Conservation (phyloP, 352 stramenopile genomes). For the Globisporangium cederbergense region DNA sequence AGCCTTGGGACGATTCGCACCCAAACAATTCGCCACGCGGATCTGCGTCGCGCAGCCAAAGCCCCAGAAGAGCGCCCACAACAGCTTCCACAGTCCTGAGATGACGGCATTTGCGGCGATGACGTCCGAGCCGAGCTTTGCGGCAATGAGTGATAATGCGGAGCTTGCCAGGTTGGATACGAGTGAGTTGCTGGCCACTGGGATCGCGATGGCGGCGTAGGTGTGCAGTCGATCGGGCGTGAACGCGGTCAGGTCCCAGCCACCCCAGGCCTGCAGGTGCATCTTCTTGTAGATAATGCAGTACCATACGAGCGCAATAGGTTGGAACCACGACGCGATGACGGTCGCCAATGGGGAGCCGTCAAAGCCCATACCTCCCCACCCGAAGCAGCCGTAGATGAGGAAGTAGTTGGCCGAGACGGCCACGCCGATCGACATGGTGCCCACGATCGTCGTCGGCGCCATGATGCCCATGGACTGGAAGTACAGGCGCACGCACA, state of each 20-base stretch:
- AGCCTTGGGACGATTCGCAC: slow-evolving; percentile 58
- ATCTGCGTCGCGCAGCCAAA: slow-evolving; percentile 78
- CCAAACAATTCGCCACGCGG: slow-evolving; percentile 71
- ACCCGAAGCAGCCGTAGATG: slow-evolving; percentile 59
- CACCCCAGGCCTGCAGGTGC: slow-evolving; percentile 64
- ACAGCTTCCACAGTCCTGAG: slow-evolving; percentile 53
- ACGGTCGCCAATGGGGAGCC: slow-evolving; percentile 72
- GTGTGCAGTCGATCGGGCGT: slow-evolving; percentile 53
- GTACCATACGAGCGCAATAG: slow-evolving; percentile 70
- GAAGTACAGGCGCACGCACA: slow-evolving; percentile 78
- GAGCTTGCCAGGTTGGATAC: slow-evolving; percentile 77
- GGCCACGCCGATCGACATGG: slow-evolving; percentile 60
- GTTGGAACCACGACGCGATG: slow-evolving; percentile 79
- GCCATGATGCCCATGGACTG: slow-evolving; percentile 82
- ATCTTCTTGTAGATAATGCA: slow-evolving; percentile 74
- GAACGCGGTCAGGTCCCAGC: slow-evolving; percentile 55
- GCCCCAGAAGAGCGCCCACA: slow-evolving; percentile 79
- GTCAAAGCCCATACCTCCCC: slow-evolving; percentile 66
- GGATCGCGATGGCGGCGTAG: slow-evolving; percentile 62
- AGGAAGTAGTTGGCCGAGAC: slow-evolving; percentile 61
- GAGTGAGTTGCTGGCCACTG: slow-evolving; percentile 58
- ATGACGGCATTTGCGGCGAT: slow-evolving; percentile 78
- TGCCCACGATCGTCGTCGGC: slow-evolving; percentile 65
- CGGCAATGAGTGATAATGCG: slow-evolving; percentile 61
- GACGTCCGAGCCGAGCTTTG: slow-evolving; percentile 65